Evolutionary conservation across 441 rosid species (phyloP).

Genomic region (Croton setiger): DNA sequence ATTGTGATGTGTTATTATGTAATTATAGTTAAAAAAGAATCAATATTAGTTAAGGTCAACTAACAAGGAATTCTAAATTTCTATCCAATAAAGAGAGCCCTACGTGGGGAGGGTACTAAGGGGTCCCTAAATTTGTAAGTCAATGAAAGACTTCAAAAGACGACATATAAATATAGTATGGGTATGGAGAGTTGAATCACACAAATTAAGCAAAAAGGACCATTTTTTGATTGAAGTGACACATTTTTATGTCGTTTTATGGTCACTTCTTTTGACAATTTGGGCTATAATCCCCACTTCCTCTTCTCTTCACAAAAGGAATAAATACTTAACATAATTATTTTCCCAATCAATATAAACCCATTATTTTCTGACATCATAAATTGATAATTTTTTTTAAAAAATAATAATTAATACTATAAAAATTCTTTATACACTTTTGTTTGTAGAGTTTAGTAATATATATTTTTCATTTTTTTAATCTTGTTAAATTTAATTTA

Average conservation of each 20-base stretch:
- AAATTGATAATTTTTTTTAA: too few relatives aligned
- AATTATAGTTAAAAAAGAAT: too few relatives aligned
- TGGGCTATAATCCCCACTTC: neutral
- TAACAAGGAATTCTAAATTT: too few relatives aligned
- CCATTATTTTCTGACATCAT: neutral
- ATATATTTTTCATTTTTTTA: too few relatives aligned
- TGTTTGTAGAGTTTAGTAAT: too few relatives aligned
- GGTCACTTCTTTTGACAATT: slow-evolving; percentile 9
- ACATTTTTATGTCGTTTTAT: neutral
- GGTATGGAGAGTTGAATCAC: neutral
- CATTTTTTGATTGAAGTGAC: neutral
- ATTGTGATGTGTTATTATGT: too few relatives aligned
- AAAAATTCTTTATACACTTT: too few relatives aligned
- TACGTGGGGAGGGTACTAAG: too few relatives aligned
- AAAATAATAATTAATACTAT: too few relatives aligned
- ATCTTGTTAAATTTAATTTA: too few relatives aligned
- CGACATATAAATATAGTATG: neutral
- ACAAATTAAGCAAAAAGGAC: neutral
- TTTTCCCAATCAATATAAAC: neutral
- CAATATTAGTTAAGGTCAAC: too few relatives aligned
- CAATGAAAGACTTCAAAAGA: neutral
- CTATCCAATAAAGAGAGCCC: too few relatives aligned
- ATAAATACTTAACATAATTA: neutral
- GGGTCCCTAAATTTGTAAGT: neutral
- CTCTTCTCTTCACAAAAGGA: neutral